A percentile compares a stretch with the other conserved stretches of the same genome.
These are phyloP conservation scores for Chaetomium sp. DNA, from an alignment of 2,329 filamentous ascomycete species.

Conservation along the genomic window DNA sequence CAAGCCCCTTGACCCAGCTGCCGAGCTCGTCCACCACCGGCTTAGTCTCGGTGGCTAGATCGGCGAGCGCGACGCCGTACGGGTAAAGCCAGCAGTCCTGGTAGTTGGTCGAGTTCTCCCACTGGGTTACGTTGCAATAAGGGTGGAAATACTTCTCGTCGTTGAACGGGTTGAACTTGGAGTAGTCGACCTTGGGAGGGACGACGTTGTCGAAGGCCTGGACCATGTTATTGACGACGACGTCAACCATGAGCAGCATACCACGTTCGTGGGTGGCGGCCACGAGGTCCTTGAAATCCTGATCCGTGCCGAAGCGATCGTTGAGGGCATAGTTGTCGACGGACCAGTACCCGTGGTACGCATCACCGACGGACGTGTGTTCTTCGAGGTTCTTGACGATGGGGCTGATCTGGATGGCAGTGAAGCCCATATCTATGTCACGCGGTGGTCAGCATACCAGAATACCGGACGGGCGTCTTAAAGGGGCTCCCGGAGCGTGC, in stretches of 20 bases:
- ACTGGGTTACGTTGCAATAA: conserved; percentile 59
- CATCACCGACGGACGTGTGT: conserved; percentile 37
- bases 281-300: conserved; percentile 61
- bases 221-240: conserved; percentile 57
- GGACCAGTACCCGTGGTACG: conserved; percentile 61
- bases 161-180: conserved; percentile 51
- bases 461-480: neutral
- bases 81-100: conserved; percentile 56
- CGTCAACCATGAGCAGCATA: conserved; percentile 53
- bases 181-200: conserved; percentile 48
- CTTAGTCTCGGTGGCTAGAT: conserved; percentile 58
- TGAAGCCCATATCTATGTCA: conserved; percentile 54
- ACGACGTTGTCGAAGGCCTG: conserved; percentile 44
- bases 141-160: conserved; percentile 61
- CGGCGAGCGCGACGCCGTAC: conserved; percentile 60
- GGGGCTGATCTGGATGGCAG: conserved; percentile 61
- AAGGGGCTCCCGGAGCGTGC: neutral
- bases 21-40: conserved; percentile 55
- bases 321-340: conserved; percentile 57
- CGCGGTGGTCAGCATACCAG: neutral
- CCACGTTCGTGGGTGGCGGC: conserved; percentile 42
- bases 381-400: conserved; percentile 49
- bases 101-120: conserved; percentile 51
- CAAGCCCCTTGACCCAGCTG: conserved; percentile 60
- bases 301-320: conserved; percentile 57